Base-by-base conservation (phyloP, 2,329 filamentous ascomycete species). In the Zymoseptoria crescenta region DNA sequence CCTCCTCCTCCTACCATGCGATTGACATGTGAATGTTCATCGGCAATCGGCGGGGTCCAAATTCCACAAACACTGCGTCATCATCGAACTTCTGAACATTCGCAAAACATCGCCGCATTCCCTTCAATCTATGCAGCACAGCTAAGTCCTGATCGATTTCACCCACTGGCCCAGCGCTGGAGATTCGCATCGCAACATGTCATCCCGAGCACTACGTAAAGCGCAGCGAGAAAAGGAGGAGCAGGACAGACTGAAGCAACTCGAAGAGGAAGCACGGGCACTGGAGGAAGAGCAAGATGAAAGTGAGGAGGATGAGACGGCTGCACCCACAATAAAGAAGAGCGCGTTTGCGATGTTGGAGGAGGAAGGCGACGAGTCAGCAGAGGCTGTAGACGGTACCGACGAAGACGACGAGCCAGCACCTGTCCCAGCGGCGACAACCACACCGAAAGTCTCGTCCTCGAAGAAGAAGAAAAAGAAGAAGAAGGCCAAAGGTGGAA, bases 161-260 rank as follows among this genome's bases (percentile, higher is more conserved):
- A 49, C 13, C 16, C 13, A 45, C 10, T 13, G 2, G 13, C 9
- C 8, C 13, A 16, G 35, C 13, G 5, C 9, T 16, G 16, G 35
- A 5, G 13, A 16, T 16, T 16, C 10, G 1, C 4, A 5, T 7
- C 8, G 9, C 52, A 67, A 58, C 49, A 87, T 88, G 85, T 87
- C 85, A 50, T 83, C 84, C 19, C 80, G 85, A 64, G 84, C 85
- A n/a, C 73, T 88, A 56, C 80, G 85, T 27, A 84, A 84, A 69
- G 78, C 84, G 57, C 84, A 86, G 69, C 80, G 80, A 63, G 82
- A 85, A 75, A 80, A 80, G 59, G 83, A 85, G 68, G 79, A 82
- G 70, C 79, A 80, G 68, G 76, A 80, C 64, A 77, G 79, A 63
- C 74, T 79, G 28, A 70, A 74, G 53, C 71, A 76, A 53, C 64